Conservation (phyloP, 441 rosid species). For the Hypseocharis bilobata region DNA sequence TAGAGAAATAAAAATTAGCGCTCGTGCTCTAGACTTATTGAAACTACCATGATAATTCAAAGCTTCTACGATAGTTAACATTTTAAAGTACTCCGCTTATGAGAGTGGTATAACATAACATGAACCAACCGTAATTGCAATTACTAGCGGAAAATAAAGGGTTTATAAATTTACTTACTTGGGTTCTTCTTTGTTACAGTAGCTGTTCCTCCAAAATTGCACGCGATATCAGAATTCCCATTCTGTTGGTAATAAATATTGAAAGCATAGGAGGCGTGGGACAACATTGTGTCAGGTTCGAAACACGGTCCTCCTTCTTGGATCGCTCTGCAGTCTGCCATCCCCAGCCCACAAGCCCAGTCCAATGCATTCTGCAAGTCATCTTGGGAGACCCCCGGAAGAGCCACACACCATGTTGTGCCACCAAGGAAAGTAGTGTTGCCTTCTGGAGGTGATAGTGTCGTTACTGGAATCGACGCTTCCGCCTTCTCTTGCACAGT, state of each 20-base stretch:
- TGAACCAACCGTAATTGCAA: neutral
- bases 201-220: conserved; percentile 87
- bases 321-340: conserved; percentile 45
- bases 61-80: no score
- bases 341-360: conserved; percentile 64
- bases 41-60: no score
- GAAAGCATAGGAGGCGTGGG: conserved; percentile 66
- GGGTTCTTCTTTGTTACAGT: conserved; percentile 44
- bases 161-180: conserved; percentile 44
- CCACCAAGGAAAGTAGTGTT: conserved; percentile 74
- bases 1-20: no score
- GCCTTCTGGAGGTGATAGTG: conserved; percentile 67
- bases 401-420: conserved; percentile 57
- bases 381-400: conserved; percentile 37
- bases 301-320: conserved; percentile 42
- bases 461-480: conserved; percentile 30
- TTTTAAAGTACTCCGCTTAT: no score
- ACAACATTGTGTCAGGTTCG: conserved; percentile 47
- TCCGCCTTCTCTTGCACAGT: conserved; percentile 41
- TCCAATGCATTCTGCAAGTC: conserved; percentile 55
- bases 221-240: conserved; percentile 76
- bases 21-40: no score
- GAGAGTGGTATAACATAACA: no score
- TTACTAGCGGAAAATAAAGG: neutral
- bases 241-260: conserved; percentile 53